Evolutionary conservation across 2,329 filamentous ascomycete species (phyloP), one percentile per base, ranked within the genome.

Genomic region (Aspergillus tubingensis): DNA sequence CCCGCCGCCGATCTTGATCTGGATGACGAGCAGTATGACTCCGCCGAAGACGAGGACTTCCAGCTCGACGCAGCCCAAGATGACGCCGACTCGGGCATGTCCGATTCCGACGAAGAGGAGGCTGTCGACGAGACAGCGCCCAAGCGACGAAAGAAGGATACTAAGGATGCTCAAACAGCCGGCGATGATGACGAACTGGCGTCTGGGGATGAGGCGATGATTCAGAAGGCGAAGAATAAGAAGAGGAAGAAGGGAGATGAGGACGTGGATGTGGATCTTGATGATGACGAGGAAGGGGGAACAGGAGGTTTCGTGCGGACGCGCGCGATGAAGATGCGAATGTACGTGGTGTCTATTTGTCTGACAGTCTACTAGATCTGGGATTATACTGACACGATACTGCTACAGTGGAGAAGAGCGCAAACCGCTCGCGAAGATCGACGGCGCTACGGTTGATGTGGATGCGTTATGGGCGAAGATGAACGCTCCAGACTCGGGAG

Each of bases 201-300:
- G 60, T 85, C 83, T 8, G 84, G 84, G 3, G 84, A 86, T 65
- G 84, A 86, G 66, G 80, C 75, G 7, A 85, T 81, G n/a, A 84
- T 86, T 44, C 74, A 74, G 57, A 83, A 81, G 62, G 79, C 77
- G 15, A 78, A 77, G 59, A 71, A 74, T 54, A 79, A 70, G 65
- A 73, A 70, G 59, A 59, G 70, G 58, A 82, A 78, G 64, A 72
- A 72, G 43, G 21, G 41, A 8, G 77, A 75, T 67, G 76, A 74
- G 56, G 73, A 76, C 55, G 74, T 76, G n/a, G 77, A 79, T 32
- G 30, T 32, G 30, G 32, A 36, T 36, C 32, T 36, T 36, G 32
- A 36, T 36, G 32, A 36, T 54, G 73, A 36, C 54, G 73, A 73
- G 3, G 81, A 78, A 57, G 80, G 76, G 13, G 82, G 79, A 5